These are phyloP conservation scores for Cladosporium sp. DNA, from an alignment of 2,329 filamentous ascomycete genomes.

Conservation along the genomic window DNA sequence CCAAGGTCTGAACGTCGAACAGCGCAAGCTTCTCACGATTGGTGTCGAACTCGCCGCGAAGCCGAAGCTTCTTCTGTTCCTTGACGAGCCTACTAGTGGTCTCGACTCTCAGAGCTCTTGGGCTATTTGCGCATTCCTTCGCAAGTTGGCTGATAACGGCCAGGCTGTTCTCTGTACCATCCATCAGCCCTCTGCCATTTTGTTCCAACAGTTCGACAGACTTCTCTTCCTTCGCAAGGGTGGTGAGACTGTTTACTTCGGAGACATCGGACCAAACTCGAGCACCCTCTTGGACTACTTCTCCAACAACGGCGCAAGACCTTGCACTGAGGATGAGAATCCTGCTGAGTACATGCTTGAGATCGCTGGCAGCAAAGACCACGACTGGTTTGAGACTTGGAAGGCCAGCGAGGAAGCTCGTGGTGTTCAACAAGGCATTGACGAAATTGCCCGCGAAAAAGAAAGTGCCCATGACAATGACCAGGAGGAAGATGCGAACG, in stretches of 20 bases:
- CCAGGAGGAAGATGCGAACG: constrained; percentile 37
- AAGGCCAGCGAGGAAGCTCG: constrained; percentile 35
- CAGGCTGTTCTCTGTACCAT: constrained; percentile 91
- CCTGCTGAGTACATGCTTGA: constrained; percentile 78
- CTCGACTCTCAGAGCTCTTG: constrained; percentile 74
- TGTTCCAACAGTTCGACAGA: constrained; percentile 87
- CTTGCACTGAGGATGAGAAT: constrained; percentile 54
- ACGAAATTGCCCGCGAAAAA: constrained; percentile 43
- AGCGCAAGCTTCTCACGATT: constrained; percentile 67
- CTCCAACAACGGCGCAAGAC: constrained; percentile 32
- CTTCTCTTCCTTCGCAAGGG: constrained; percentile 76
- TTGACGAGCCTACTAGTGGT: constrained; percentile 77
- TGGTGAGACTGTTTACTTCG: constrained; percentile 82
- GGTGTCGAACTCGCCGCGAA: constrained; percentile 65
- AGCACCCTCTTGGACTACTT: constrained; percentile 64
- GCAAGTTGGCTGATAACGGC: constrained; percentile 74
- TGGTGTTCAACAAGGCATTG: constrained; percentile 43
- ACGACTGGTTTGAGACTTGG: constrained; percentile 48
- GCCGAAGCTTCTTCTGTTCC: constrained; percentile 72
- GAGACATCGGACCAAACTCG: constrained; percentile 77
- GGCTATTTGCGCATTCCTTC: constrained; percentile 77
- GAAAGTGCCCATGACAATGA: constrained; percentile 28
- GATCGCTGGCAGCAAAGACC: constrained; percentile 42
- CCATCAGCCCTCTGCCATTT: constrained; percentile 83
- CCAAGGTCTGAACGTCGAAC: constrained; percentile 64